Percentiles rank a stretch among this genome's conserved stretches.
phyloP scores from a whole-genome alignment of 176 grass and related monocot genomes.

The Oryza nivara region DNA sequence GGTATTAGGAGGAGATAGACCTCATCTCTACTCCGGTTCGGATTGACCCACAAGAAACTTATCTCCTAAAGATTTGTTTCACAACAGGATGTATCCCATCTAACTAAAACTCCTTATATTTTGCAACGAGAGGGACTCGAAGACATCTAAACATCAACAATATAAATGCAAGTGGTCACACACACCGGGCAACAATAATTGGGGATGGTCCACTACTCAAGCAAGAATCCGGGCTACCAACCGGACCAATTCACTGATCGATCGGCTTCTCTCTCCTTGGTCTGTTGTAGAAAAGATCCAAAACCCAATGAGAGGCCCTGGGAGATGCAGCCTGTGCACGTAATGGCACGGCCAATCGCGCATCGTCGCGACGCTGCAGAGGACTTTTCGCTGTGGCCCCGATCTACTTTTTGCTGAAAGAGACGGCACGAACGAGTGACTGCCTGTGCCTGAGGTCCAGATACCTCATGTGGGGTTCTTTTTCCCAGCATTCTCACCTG shows the following conservation, averaged over 20 bases:
- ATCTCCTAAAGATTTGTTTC: no score
- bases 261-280: not conserved
- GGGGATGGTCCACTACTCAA: not conserved
- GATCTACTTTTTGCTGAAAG: slow-evolving; percentile 43
- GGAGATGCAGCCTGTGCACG: slow-evolving; percentile 29
- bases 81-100: no score
- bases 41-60: no score
- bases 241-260: not conserved
- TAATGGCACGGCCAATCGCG: slow-evolving; percentile 7
- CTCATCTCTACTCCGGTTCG: no score
- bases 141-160: not conserved
- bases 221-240: slow-evolving; percentile 18
- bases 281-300: slow-evolving; percentile 21
- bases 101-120: no score
- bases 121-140: no score
- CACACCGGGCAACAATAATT: slow-evolving; percentile 7
- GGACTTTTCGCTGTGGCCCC: slow-evolving; percentile 16
- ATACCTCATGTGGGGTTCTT: not conserved
- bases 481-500: not conserved
- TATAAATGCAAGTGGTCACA: not conserved
- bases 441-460: not conserved
- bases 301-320: slow-evolving; percentile 3
- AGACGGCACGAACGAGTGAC: not conserved
- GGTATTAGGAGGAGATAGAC: no score
- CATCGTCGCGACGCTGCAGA: slow-evolving; percentile 16